Conservation (phyloP, 352 stramenopile species). For the Phytophthora cactorum region DNA sequence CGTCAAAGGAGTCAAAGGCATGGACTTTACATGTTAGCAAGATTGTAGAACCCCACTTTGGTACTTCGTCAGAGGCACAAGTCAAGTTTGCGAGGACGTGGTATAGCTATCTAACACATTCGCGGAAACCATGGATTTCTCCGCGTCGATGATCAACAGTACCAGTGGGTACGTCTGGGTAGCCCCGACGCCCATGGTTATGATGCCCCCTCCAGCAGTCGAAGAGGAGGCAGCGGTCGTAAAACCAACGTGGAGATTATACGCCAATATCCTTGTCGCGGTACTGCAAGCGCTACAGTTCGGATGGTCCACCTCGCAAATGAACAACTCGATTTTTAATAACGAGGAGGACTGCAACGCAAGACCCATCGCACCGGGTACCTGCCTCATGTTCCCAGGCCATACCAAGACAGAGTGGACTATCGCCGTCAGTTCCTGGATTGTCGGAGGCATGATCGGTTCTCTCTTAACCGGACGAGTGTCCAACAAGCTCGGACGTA, state of each 20-base stretch:
- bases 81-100: slow-evolving; percentile 2
- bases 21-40: slow-evolving; percentile 13
- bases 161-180: slow-evolving; percentile 30
- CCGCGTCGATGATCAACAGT: slow-evolving; percentile 28
- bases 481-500: slow-evolving; percentile 56
- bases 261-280: slow-evolving; percentile 53
- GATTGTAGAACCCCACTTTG: slow-evolving; percentile 10
- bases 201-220: slow-evolving; percentile 12
- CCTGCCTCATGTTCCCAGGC: slow-evolving; percentile 36
- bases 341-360: slow-evolving; percentile 50
- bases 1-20: neutral
- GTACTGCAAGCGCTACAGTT: slow-evolving; percentile 50
- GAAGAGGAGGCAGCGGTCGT: slow-evolving; percentile 16
- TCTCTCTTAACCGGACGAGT: slow-evolving; percentile 29
- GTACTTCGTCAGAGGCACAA: slow-evolving; percentile 6
- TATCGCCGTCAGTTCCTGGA: slow-evolving; percentile 61
- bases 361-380: slow-evolving; percentile 36
- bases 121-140: slow-evolving; percentile 33
- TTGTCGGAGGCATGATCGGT: slow-evolving; percentile 58
- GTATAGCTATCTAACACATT: neutral
- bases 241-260: slow-evolving; percentile 42
- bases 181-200: slow-evolving; percentile 34
- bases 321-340: slow-evolving; percentile 48
- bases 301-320: slow-evolving; percentile 58
- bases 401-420: slow-evolving; percentile 53